A percentile compares a stretch with the other conserved stretches of the same genome.
Conservation (phyloP, 2,329 filamentous ascomycete genomes). For the Trichoderma aggressivum region DNA sequence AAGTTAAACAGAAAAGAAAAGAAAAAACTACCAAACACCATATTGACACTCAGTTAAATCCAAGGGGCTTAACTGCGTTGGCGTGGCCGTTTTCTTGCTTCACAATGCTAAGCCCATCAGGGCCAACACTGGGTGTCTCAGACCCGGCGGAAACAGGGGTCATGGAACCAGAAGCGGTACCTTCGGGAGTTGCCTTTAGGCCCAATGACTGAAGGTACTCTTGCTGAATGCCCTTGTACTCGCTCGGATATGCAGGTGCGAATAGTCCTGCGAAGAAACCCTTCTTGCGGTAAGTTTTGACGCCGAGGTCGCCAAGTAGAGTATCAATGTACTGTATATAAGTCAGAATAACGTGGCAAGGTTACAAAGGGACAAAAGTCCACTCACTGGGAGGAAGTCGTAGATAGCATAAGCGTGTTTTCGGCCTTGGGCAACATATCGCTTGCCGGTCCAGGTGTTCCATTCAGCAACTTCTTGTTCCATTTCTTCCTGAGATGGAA, state of each 20-base stretch:
- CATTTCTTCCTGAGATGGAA: constrained; percentile 28
- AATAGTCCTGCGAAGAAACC: constrained; percentile 18
- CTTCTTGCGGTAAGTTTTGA: background rate
- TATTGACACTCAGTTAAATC: background rate
- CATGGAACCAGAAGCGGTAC: background rate
- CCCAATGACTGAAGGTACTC: constrained; percentile 16
- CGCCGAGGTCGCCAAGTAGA: background rate
- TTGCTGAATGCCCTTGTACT: constrained; percentile 21
- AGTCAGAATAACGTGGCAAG: background rate
- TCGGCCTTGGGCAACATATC: constrained; percentile 31
- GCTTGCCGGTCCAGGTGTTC: constrained; percentile 33
- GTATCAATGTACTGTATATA: background rate
- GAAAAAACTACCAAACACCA: background rate
- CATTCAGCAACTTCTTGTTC: constrained; percentile 30
- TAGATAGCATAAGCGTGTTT: constrained; percentile 18
- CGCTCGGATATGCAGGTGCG: constrained; percentile 17
- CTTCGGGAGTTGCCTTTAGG: background rate
- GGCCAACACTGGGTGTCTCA: background rate
- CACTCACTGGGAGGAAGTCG: background rate
- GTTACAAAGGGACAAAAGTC: background rate
- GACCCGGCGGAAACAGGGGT: background rate
- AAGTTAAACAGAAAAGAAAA: background rate
- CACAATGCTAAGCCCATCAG: background rate
- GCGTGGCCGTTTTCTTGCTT: background rate
- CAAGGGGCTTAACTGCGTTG: background rate